Percentiles rank a stretch among this genome's conserved stretches.
Conservation (phyloP, 768 basidiomycete genomes). For the Boletus subparvulus region DNA sequence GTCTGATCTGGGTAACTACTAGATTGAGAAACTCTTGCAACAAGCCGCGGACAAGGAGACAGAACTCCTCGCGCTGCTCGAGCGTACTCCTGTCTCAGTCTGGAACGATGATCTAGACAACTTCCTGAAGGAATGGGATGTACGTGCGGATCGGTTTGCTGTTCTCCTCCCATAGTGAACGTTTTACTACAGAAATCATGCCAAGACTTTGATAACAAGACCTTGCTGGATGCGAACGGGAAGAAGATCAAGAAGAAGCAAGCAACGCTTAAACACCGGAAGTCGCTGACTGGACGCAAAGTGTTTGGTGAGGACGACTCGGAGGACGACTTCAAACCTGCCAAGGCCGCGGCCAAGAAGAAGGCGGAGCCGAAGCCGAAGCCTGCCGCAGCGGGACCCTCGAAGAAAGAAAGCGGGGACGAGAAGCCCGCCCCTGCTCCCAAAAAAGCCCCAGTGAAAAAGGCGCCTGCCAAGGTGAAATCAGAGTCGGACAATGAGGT, state of each 20-base stretch:
- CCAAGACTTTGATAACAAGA: slow-evolving; percentile 45
- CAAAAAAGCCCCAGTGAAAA: slow-evolving; percentile 35
- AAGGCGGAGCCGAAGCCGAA: slow-evolving; percentile 31
- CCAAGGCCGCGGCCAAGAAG: slow-evolving; percentile 45
- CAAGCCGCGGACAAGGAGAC: slow-evolving; percentile 81
- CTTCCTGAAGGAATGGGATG: slow-evolving; percentile 85
- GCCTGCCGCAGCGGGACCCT: slow-evolving; percentile 35
- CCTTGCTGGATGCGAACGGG: slow-evolving; percentile 44
- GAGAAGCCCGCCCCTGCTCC: slow-evolving; percentile 26
- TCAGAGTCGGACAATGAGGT: slow-evolving; percentile 42
- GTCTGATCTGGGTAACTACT: slow-evolving; percentile 7
- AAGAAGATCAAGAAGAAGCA: slow-evolving; percentile 61
- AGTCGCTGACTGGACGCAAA: slow-evolving; percentile 46
- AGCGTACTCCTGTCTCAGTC: slow-evolving; percentile 74
- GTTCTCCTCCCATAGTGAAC: background rate
- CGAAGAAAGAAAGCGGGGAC: slow-evolving; percentile 48
- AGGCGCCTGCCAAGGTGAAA: slow-evolving; percentile 34
- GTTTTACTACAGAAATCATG: slow-evolving; percentile 37
- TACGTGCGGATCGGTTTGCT: slow-evolving; percentile 36
- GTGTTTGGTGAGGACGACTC: slow-evolving; percentile 38
- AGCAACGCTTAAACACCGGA: slow-evolving; percentile 51
- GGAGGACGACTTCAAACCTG: slow-evolving; percentile 58
- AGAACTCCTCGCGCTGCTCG: slow-evolving; percentile 76
- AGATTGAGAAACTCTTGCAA: slow-evolving; percentile 83
- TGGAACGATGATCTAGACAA: slow-evolving; percentile 89